phyloP scores from a whole-genome alignment of 169 alveolate species.

The Eimeria necatrix region DNA sequence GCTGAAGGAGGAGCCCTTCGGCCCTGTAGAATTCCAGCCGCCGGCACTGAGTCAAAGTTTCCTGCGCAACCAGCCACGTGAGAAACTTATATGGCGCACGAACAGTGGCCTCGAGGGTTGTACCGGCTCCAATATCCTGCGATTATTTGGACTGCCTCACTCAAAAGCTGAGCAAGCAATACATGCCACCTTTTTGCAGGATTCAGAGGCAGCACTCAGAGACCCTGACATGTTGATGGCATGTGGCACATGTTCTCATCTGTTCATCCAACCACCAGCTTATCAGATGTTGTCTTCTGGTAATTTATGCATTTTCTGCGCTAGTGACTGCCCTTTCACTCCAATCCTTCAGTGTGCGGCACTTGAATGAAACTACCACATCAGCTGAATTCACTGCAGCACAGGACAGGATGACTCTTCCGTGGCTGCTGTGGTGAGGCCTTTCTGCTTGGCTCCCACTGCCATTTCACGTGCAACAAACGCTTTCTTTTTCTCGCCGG shows the following conservation, averaged over 20 bases:
- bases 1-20: neutral
- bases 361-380: neutral
- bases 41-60: neutral
- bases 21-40: constrained; percentile 42
- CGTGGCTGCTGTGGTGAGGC: neutral
- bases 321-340: constrained; percentile 5
- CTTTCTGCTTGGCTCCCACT: neutral
- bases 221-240: constrained; percentile 10
- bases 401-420: neutral
- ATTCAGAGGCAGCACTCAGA: neutral
- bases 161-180: constrained; percentile 26
- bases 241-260: constrained; percentile 39
- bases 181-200: neutral
- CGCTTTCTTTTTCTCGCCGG: too few relatives aligned
- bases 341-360: constrained; percentile 43
- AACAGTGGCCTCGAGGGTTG: constrained; percentile 31
- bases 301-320: constrained; percentile 27
- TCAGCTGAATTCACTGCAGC: neutral
- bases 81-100: constrained; percentile 39
- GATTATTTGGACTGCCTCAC: constrained; percentile 55
- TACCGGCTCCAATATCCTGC: constrained; percentile 17
- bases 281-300: constrained; percentile 16
- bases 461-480: too few relatives aligned
- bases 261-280: constrained; percentile 66
- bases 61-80: constrained; percentile 51